Conservation (phyloP, 495 filamentous ascomycete species). For the Aspergillus hancockii region DNA sequence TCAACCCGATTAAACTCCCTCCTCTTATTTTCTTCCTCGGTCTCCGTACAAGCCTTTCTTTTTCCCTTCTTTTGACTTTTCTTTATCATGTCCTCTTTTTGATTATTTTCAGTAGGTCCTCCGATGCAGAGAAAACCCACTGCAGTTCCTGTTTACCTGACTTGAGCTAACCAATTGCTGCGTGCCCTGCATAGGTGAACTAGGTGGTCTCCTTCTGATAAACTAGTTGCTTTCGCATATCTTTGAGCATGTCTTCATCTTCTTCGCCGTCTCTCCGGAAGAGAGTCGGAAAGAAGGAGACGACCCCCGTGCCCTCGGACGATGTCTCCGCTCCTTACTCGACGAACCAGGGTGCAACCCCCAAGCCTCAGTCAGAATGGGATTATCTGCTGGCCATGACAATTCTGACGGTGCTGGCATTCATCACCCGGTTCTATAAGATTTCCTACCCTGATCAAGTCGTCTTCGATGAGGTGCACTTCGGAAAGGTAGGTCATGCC, state of each 20-base stretch:
- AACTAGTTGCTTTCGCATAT: slow-evolving; percentile 22
- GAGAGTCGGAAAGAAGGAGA: slow-evolving; percentile 51
- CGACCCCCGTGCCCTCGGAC: slow-evolving; percentile 31
- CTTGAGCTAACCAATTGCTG: slow-evolving; percentile 1
- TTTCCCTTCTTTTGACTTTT: slow-evolving; percentile 1
- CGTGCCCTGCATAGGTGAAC: background rate
- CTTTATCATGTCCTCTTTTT: slow-evolving; percentile 23
- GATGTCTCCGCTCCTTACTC: slow-evolving; percentile 27
- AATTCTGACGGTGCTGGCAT: slow-evolving; percentile 80
- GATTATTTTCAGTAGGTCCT: slow-evolving; percentile 3
- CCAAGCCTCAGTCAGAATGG: slow-evolving; percentile 59
- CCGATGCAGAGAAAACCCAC: background rate
- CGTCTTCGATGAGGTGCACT: slow-evolving; percentile 99
- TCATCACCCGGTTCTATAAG: slow-evolving; percentile 90
- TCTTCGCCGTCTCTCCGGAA: slow-evolving; percentile 51
- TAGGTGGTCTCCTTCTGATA: slow-evolving; percentile 38
- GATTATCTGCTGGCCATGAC: slow-evolving; percentile 81
- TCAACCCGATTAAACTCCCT: slow-evolving; percentile 9
- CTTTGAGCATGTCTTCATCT: slow-evolving; percentile 36
- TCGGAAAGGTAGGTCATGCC: slow-evolving; percentile 79
- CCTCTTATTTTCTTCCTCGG: background rate
- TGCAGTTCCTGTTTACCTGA: background rate
- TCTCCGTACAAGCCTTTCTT: background rate
- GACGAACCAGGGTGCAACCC: slow-evolving; percentile 16
- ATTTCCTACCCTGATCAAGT: slow-evolving; percentile 94